Evolutionary conservation across 768 basidiomycete species (phyloP).

Genomic region (Leccinum barrowsii): DNA sequence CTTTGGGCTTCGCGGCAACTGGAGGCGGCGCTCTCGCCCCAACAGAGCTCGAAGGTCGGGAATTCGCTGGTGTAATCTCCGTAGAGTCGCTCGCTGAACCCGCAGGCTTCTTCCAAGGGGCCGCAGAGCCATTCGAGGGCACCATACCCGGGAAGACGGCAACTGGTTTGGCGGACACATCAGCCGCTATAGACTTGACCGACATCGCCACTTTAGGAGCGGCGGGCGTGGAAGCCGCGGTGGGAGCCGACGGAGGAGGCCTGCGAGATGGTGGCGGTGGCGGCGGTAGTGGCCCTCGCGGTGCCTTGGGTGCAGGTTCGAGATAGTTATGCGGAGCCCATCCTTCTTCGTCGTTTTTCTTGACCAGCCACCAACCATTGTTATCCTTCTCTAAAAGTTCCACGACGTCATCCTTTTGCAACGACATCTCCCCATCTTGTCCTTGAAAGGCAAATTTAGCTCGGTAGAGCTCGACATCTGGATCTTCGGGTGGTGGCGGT

Average conservation of each 20-base stretch:
- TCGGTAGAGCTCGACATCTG: slow-evolving; percentile 73
- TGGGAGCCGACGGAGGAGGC: slow-evolving; percentile 42
- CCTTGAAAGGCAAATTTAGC: slow-evolving; percentile 92
- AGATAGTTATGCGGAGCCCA: slow-evolving; percentile 97
- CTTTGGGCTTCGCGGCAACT: slow-evolving; percentile 62
- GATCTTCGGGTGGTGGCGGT: slow-evolving; percentile 54
- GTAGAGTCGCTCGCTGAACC: slow-evolving; percentile 32
- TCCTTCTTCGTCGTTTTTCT: slow-evolving; percentile 76
- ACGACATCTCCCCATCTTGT: slow-evolving; percentile 86
- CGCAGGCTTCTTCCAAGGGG: slow-evolving; percentile 70
- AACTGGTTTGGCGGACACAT: slow-evolving; percentile 70
- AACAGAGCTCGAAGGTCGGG: slow-evolving; percentile 50
- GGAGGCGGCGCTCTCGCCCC: slow-evolving; percentile 56
- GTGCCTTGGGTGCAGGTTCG: slow-evolving; percentile 69
- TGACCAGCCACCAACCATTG: slow-evolving; percentile 98
- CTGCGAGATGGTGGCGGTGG: slow-evolving; percentile 62
- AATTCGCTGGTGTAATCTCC: slow-evolving; percentile 41
- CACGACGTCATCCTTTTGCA: slow-evolving; percentile 88
- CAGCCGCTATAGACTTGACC: slow-evolving; percentile 46
- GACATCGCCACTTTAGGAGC: slow-evolving; percentile 34
- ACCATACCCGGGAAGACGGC: slow-evolving; percentile 80
- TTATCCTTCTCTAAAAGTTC: slow-evolving; percentile 90
- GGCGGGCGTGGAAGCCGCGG: slow-evolving; percentile 34
- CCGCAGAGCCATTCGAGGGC: slow-evolving; percentile 60
- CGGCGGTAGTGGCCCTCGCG: slow-evolving; percentile 60